Base-by-base conservation (phyloP, 352 stramenopile genomes). In the Globisporangium heterothallicum region DNA sequence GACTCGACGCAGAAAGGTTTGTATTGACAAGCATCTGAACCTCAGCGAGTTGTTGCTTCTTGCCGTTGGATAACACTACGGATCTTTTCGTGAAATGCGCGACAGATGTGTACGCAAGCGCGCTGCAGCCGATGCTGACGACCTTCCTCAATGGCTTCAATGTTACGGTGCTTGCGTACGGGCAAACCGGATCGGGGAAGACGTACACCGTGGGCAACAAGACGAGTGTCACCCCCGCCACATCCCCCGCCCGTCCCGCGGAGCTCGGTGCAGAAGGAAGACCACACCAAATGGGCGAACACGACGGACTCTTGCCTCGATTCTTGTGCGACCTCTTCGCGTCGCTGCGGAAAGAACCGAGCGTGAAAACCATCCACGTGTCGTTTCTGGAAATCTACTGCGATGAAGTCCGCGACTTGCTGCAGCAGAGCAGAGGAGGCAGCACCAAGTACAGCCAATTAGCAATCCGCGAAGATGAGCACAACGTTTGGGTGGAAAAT, bases 311-410 rank as follows among this genome's bases (percentile, higher is more conserved):
- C 25, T 62, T 85, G 24, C 74, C 74, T 16, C 70, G 71, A 3
- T 80, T 85, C 48, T 45, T 85, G 0, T 64, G 59, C 29, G 74
- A 83, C 16, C 36, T 83, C 30, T 85, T 85, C 48, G 40, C 48
- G 0, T 59, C 58, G 25, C 41, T 81, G 18, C 64, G 68, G 34
- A 64, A 62, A 32, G 68, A 78, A 42, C 68, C 62, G 21, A 72
- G 62, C n/a, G 42, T 69, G 7, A 61, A 65, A 18, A 69, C 60
- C 3, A 64, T 82, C 10, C 51, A 54, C 5, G 74, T 79, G 10
- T 82, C 71, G 6, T 85, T 83, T 43, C 70, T 98, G 1, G 94
- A 98, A 74, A 95, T 98, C 13, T 97, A 98, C 56, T 88, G 87
- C 21, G 90, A 98, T 61, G 86, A 97, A 49, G 81, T 98, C 32